A percentile compares a stretch with the other conserved stretches of the same genome.
Conservation (phyloP, 805 yeast genomes). For the Saccharomycopsis schoenii region DNA sequence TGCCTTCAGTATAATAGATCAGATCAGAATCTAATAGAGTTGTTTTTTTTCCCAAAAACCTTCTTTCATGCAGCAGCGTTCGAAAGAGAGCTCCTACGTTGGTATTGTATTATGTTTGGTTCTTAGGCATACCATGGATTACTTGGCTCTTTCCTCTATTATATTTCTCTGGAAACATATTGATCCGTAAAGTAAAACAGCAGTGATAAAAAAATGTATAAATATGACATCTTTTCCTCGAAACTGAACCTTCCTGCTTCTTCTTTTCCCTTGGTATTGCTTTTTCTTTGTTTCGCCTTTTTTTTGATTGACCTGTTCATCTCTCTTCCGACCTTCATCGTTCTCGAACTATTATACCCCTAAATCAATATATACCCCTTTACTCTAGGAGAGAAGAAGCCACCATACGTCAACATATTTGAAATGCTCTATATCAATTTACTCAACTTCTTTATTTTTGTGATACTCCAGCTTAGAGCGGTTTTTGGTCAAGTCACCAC, state of each 20-base stretch:
- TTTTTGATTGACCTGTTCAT: neutral
- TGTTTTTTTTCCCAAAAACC: too few species aligned
- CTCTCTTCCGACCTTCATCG: neutral
- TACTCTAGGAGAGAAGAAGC: neutral
- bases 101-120: too few species aligned
- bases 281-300: neutral
- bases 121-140: too few species aligned
- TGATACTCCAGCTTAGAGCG: neutral
- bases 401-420: neutral
- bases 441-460: neutral
- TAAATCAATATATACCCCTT: neutral
- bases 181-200: too few species aligned
- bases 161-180: too few species aligned
- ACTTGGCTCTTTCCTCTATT: too few species aligned
- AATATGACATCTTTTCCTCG: too few species aligned
- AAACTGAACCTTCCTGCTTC: too few species aligned
- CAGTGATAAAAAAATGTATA: too few species aligned
- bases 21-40: too few species aligned
- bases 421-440: neutral
- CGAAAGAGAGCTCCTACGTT: too few species aligned
- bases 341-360: neutral
- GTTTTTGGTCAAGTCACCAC: conserved; percentile 3
- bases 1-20: neutral
- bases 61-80: too few species aligned
- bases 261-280: neutral